Evolutionary conservation across 2,329 filamentous ascomycete genomes (phyloP).

Genomic region (Chaetomium olivaceum): DNA sequence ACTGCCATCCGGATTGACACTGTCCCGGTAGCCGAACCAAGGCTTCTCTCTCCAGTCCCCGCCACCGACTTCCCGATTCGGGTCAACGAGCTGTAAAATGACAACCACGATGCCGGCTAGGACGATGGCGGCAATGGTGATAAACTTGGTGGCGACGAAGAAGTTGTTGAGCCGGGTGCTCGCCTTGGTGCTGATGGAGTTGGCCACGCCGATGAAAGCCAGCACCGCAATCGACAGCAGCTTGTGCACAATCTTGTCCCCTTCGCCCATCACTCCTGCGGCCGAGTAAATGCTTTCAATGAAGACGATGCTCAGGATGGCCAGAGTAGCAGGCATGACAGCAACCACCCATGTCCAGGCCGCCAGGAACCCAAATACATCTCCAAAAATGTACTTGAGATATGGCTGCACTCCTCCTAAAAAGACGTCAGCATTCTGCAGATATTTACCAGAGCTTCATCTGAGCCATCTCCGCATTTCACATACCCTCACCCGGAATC

Average conservation of each 20-base stretch:
- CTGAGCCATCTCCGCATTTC: background rate
- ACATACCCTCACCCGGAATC: constrained; percentile 58
- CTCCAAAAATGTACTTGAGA: constrained; percentile 61
- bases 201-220: constrained; percentile 50
- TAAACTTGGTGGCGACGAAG: constrained; percentile 57
- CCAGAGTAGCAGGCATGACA: constrained; percentile 64
- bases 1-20: constrained; percentile 50
- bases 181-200: constrained; percentile 57
- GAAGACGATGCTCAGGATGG: constrained; percentile 65
- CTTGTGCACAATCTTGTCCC: constrained; percentile 49
- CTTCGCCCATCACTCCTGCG: constrained; percentile 48
- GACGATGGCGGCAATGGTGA: constrained; percentile 50
- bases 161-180: constrained; percentile 57
- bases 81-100: constrained; percentile 42
- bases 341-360: constrained; percentile 67
- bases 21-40: constrained; percentile 58
- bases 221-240: constrained; percentile 52
- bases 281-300: constrained; percentile 60
- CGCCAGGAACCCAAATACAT: constrained; percentile 61
- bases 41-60: constrained; percentile 53
- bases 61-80: constrained; percentile 45
- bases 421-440: background rate
- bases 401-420: constrained; percentile 63
- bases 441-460: no score
- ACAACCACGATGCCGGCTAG: constrained; percentile 52